Conservation (phyloP, 306 rosid species). For the Erythrophleum fordii region DNA sequence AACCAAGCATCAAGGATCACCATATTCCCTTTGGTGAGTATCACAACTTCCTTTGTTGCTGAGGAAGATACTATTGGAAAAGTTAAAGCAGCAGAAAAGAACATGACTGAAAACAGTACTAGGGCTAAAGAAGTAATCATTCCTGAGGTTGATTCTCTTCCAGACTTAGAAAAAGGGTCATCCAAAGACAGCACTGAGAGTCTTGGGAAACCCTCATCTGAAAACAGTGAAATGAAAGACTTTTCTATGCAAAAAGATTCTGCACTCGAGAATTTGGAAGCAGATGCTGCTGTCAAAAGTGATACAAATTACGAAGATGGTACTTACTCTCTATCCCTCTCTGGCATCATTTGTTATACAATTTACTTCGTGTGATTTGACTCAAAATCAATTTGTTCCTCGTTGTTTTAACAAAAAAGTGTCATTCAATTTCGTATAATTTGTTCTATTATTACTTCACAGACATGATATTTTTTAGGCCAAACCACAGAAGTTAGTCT, state of each 20-base stretch:
- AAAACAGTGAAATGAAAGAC: slow-evolving; percentile 32
- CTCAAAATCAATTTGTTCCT: too few relatives aligned
- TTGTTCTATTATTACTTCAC: too few relatives aligned
- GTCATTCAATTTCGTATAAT: too few relatives aligned
- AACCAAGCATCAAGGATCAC: slow-evolving; percentile 95
- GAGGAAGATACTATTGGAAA: slow-evolving; percentile 80
- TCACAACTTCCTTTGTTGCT: slow-evolving; percentile 91
- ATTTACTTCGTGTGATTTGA: too few relatives aligned
- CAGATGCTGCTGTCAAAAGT: slow-evolving; percentile 24
- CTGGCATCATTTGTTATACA: neutral
- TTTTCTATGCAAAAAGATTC: neutral
- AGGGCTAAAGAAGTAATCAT: slow-evolving; percentile 20
- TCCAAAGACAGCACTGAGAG: slow-evolving; percentile 14
- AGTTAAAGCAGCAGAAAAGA: slow-evolving; percentile 41
- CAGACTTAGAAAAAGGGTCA: slow-evolving; percentile 51
- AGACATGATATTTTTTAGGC: neutral
- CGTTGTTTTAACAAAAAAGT: too few relatives aligned
- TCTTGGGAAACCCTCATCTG: slow-evolving; percentile 4
- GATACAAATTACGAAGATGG: slow-evolving; percentile 43
- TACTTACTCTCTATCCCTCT: slow-evolving; percentile 23
- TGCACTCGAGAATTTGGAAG: slow-evolving; percentile 31
- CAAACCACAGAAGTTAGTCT: neutral
- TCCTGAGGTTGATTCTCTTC: slow-evolving; percentile 40
- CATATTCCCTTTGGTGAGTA: slow-evolving; percentile 90
- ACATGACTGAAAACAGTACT: neutral